phyloP scores from a whole-genome alignment of 176 grass and related monocot genomes.

The Chrysopogon serrulatus region DNA sequence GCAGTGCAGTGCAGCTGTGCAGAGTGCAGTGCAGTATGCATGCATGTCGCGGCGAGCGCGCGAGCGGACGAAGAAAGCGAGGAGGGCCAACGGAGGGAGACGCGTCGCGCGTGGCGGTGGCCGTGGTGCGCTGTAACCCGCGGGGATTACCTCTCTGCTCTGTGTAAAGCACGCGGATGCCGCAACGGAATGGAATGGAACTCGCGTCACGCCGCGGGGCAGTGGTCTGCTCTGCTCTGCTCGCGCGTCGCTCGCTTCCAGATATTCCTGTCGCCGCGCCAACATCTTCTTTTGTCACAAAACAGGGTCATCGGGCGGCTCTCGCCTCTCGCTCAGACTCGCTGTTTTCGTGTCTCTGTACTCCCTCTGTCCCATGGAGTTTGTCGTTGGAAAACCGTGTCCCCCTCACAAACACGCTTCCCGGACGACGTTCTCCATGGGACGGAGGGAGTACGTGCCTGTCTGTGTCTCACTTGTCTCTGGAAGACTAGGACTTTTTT shows the following conservation, averaged over 20 bases:
- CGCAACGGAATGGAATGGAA: conserved; percentile 24
- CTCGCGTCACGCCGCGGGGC: no score
- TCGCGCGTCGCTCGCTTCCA: background rate
- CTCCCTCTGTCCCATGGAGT: no score
- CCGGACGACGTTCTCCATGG: no score
- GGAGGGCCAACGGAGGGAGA: no score
- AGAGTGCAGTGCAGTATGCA: no score
- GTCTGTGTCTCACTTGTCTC: background rate
- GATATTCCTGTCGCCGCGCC: conserved; percentile 29
- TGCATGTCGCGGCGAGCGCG: background rate
- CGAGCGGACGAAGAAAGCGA: background rate
- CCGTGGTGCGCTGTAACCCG: background rate
- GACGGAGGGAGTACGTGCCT: no score
- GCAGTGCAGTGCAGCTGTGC: no score
- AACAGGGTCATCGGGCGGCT: no score
- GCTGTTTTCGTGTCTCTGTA: no score
- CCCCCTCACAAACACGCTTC: no score
- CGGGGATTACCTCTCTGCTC: background rate
- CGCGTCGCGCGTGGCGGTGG: background rate
- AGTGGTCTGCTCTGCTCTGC: no score
- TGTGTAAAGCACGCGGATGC: conserved; percentile 7
- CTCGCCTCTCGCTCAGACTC: background rate
- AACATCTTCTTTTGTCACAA: background rate
- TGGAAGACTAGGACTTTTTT: conserved; percentile 5
- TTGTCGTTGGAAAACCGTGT: no score